Evolutionary conservation across 2,329 filamentous ascomycete genomes (phyloP).

Genomic region (Cladosporium sp.): DNA sequence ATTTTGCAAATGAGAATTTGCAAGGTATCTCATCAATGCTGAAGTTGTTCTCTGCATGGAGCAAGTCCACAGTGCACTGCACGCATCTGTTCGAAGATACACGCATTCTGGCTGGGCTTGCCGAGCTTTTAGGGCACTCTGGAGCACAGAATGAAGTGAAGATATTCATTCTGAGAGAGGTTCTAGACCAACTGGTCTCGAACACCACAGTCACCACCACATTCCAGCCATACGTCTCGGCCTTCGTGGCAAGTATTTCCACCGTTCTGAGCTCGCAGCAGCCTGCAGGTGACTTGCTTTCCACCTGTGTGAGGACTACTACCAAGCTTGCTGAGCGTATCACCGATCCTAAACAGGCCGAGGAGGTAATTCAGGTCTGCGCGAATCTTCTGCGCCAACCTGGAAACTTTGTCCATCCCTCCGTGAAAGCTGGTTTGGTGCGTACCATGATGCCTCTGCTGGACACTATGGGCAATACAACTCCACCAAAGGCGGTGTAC

Average conservation of each 20-base stretch:
- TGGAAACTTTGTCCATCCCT: constrained; percentile 74
- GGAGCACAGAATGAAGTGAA: constrained; percentile 86
- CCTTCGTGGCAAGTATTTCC: constrained; percentile 55
- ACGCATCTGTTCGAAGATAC: constrained; percentile 63
- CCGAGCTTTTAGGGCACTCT: constrained; percentile 65
- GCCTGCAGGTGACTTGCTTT: constrained; percentile 69
- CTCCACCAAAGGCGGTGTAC: constrained; percentile 55
- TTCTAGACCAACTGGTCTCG: constrained; percentile 66
- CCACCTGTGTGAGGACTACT: constrained; percentile 72
- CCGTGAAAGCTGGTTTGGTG: constrained; percentile 75
- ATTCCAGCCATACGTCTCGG: constrained; percentile 64
- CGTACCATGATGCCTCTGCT: constrained; percentile 73
- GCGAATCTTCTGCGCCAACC: constrained; percentile 81
- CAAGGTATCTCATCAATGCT: constrained; percentile 83
- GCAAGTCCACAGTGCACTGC: constrained; percentile 61
- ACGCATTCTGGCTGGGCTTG: constrained; percentile 62
- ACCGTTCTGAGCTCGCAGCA: constrained; percentile 50
- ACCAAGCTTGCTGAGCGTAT: constrained; percentile 71
- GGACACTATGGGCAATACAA: constrained; percentile 13
- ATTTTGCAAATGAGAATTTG: constrained; percentile 77
- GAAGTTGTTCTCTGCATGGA: constrained; percentile 77
- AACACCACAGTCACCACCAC: constrained; percentile 53
- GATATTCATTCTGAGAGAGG: constrained; percentile 67
- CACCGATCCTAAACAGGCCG: constrained; percentile 62
- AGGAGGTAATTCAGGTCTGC: constrained; percentile 74